Evolutionary conservation across 1,139 yeast genomes (phyloP).

Genomic region (Trichomonascaceae sp.): DNA sequence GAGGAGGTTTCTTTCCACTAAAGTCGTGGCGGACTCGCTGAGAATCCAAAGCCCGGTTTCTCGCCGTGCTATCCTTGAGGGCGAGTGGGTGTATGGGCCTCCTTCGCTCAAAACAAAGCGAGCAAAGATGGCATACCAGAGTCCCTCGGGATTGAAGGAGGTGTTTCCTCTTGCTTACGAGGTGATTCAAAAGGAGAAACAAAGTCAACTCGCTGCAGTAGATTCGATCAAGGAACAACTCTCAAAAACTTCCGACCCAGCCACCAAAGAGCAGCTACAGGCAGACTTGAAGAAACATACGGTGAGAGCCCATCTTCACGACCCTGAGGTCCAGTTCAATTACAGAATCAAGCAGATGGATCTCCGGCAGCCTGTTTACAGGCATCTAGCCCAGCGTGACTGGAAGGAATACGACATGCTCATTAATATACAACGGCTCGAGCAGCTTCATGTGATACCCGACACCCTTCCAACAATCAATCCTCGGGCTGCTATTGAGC

Average conservation of each 20-base stretch:
- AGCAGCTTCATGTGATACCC: slow-evolving; percentile 74
- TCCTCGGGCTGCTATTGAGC: slow-evolving; percentile 65
- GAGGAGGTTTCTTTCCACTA: neutral
- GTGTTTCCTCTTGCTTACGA: slow-evolving; percentile 60
- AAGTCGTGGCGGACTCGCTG: slow-evolving; percentile 8
- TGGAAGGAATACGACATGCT: slow-evolving; percentile 64
- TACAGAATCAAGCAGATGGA: slow-evolving; percentile 41
- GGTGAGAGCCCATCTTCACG: slow-evolving; percentile 47
- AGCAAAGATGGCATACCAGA: slow-evolving; percentile 40
- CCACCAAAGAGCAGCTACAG: slow-evolving; percentile 7
- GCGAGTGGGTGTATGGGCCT: slow-evolving; percentile 32
- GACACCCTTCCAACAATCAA: slow-evolving; percentile 83
- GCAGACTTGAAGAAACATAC: slow-evolving; percentile 18
- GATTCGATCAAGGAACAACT: slow-evolving; percentile 18
- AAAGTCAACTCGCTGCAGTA: slow-evolving; percentile 20
- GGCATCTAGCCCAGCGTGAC: slow-evolving; percentile 49
- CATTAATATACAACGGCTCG: slow-evolving; percentile 79
- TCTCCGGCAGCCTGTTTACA: slow-evolving; percentile 63
- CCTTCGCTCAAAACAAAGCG: slow-evolving; percentile 33
- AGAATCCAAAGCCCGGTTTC: slow-evolving; percentile 20
- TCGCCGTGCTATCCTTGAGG: slow-evolving; percentile 25
- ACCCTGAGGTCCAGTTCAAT: slow-evolving; percentile 78
- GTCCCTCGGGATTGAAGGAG: slow-evolving; percentile 59
- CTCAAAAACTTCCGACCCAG: slow-evolving; percentile 1
- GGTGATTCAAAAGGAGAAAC: slow-evolving; percentile 36